These are phyloP conservation scores for Pestalotiopsis fici DNA, from an alignment of 2,329 filamentous ascomycete genomes.

Conservation along the genomic window DNA sequence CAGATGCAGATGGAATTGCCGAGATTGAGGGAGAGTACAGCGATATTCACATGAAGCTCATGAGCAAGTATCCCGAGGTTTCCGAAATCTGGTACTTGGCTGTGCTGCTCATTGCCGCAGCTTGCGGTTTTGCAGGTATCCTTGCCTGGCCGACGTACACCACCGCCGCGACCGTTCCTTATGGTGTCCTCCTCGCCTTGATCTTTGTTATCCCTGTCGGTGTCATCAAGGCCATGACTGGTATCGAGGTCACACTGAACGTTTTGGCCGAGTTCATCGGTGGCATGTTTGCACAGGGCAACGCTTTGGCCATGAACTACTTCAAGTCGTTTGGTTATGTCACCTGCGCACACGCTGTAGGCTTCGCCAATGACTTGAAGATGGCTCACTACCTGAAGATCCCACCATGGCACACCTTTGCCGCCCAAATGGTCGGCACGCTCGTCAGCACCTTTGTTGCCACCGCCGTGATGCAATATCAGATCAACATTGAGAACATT, in stretches of 20 bases:
- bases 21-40: background rate
- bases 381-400: constrained; percentile 24
- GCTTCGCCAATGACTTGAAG: constrained; percentile 43
- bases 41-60: constrained; percentile 25
- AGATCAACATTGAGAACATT: constrained; percentile 34
- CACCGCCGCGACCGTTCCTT: constrained; percentile 52
- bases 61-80: constrained; percentile 29
- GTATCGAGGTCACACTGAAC: constrained; percentile 51
- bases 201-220: constrained; percentile 53
- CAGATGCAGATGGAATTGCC: background rate
- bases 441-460: constrained; percentile 6
- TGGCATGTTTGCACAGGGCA: constrained; percentile 50
- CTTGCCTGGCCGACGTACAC: constrained; percentile 52
- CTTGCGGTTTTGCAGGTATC: constrained; percentile 47
- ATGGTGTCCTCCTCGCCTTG: constrained; percentile 48
- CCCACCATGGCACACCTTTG: constrained; percentile 5
- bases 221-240: constrained; percentile 55
- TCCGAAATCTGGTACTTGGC: constrained; percentile 4
- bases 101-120: constrained; percentile 20
- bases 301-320: constrained; percentile 54
- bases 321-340: constrained; percentile 48
- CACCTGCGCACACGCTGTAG: constrained; percentile 48
- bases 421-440: constrained; percentile 3
- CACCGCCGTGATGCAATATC: constrained; percentile 38
- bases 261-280: constrained; percentile 56